These are phyloP conservation scores for Colletotrichum sublineola DNA, from an alignment of 2,329 filamentous ascomycete species.

Conservation along the genomic window DNA sequence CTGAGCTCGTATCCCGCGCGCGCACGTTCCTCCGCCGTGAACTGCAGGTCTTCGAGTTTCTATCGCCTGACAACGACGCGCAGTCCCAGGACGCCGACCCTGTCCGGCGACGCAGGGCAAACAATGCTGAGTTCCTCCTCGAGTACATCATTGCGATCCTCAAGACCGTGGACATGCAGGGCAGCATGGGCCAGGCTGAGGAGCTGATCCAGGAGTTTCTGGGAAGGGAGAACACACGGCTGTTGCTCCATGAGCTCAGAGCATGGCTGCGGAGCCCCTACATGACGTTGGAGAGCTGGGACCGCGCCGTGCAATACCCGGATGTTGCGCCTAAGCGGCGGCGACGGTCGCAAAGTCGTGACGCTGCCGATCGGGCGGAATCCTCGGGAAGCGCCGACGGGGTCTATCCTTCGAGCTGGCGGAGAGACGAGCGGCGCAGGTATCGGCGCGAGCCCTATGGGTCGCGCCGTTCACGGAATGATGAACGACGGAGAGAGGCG, in stretches of 20 bases:
- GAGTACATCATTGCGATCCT: constrained; percentile 89
- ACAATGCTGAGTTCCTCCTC: constrained; percentile 85
- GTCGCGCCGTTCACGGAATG: constrained; percentile 30
- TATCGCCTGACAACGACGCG: constrained; percentile 55
- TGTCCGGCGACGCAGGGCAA: constrained; percentile 56
- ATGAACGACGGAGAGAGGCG: constrained; percentile 32
- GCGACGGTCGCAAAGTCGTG: constrained; percentile 37
- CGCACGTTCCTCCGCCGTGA: constrained; percentile 87
- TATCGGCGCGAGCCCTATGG: constrained; percentile 21
- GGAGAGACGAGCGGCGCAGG: constrained; percentile 39
- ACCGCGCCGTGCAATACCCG: constrained; percentile 80
- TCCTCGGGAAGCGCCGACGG: constrained; percentile 11
- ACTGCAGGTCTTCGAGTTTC: constrained; percentile 83
- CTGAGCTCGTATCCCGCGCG: constrained; percentile 80
- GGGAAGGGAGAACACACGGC: constrained; percentile 76
- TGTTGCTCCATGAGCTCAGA: constrained; percentile 89
- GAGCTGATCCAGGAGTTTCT: constrained; percentile 84
- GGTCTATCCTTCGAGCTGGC: constrained; percentile 42
- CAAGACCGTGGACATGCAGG: constrained; percentile 85
- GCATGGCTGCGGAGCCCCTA: constrained; percentile 88
- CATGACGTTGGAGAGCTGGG: constrained; percentile 80
- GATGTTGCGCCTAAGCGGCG: constrained; percentile 22
- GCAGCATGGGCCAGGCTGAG: constrained; percentile 82
- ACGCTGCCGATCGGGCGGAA: constrained; percentile 3
- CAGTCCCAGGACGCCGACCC: constrained; percentile 34